Evolutionary conservation across 257 asterid genomes (phyloP).

Genomic region (Penstemon eatonii): DNA sequence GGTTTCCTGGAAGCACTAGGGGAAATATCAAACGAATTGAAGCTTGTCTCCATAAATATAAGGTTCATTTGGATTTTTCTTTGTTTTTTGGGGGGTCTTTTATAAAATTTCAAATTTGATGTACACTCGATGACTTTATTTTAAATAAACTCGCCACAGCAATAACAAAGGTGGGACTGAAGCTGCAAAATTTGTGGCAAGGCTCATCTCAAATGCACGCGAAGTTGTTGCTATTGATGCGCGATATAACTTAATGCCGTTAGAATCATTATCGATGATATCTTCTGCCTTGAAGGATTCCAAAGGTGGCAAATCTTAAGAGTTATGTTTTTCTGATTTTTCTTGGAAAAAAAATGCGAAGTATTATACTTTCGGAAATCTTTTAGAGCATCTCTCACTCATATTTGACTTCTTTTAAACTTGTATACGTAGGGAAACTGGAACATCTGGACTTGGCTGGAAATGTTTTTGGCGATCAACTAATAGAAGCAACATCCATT

Average conservation of each 20-base stretch:
- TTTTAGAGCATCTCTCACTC: not conserved
- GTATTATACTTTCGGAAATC: not conserved
- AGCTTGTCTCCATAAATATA: slow-evolving; percentile 65
- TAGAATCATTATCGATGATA: slow-evolving; percentile 60
- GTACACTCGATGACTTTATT: slow-evolving; percentile 17
- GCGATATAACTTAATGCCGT: slow-evolving; percentile 70
- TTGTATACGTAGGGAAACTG: slow-evolving; percentile 52
- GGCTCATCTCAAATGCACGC: slow-evolving; percentile 54
- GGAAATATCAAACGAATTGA: slow-evolving; percentile 44
- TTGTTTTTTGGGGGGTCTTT: slow-evolving; percentile 4
- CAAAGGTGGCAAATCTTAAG: slow-evolving; percentile 47
- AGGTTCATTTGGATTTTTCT: slow-evolving; percentile 46
- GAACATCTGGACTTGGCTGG: slow-evolving; percentile 82
- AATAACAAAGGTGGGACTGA: slow-evolving; percentile 76
- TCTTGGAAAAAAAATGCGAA: not conserved
- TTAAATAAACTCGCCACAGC: slow-evolving; percentile 45
- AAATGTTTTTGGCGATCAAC: slow-evolving; percentile 41
- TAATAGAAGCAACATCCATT: slow-evolving; percentile 36
- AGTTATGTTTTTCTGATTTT: not conserved
- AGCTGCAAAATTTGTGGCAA: slow-evolving; percentile 70
- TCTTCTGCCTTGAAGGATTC: slow-evolving; percentile 52
- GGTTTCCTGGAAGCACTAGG: slow-evolving; percentile 60
- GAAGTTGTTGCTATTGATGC: slow-evolving; percentile 62
- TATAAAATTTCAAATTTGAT: slow-evolving; percentile 5
- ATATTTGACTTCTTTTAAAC: slow-evolving; percentile 4